These are phyloP conservation scores for Osmanthus fragrans DNA, from an alignment of 257 asterid genomes.

Conservation along the genomic window DNA sequence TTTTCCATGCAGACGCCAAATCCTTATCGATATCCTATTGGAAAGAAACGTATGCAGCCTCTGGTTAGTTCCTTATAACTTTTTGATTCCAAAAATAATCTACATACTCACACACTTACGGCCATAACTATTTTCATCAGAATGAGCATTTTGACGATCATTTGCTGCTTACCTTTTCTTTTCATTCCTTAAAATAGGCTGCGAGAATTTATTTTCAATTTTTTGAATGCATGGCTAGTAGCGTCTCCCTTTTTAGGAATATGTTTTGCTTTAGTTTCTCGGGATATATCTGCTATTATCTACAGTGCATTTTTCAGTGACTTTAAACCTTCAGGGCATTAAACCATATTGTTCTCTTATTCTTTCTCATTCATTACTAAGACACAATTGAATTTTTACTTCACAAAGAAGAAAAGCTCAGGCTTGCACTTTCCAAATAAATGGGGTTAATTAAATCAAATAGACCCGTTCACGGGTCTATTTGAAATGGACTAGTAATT, in stretches of 20 bases:
- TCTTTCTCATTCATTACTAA: neutral
- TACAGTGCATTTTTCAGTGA: neutral
- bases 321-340: neutral
- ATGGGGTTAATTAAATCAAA: neutral
- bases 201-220: neutral
- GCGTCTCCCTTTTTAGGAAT: neutral
- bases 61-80: constrained; percentile 40
- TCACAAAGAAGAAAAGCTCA: neutral
- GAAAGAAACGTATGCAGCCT: constrained; percentile 64
- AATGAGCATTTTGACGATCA: neutral
- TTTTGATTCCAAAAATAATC: neutral
- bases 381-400: neutral
- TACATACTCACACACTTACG: neutral
- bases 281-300: neutral
- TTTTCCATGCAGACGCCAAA: constrained; percentile 56
- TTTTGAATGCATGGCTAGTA: neutral
- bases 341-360: neutral
- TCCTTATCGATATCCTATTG: constrained; percentile 56
- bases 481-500: neutral
- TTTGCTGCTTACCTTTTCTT: neutral
- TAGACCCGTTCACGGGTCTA: neutral
- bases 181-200: neutral
- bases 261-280: neutral
- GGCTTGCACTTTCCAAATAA: neutral
- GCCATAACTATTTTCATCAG: neutral